A percentile compares a stretch with the other conserved stretches of the same genome.
phyloP scores from a whole-genome alignment of 331 rosid species.

The Prunus yedoensis region DNA sequence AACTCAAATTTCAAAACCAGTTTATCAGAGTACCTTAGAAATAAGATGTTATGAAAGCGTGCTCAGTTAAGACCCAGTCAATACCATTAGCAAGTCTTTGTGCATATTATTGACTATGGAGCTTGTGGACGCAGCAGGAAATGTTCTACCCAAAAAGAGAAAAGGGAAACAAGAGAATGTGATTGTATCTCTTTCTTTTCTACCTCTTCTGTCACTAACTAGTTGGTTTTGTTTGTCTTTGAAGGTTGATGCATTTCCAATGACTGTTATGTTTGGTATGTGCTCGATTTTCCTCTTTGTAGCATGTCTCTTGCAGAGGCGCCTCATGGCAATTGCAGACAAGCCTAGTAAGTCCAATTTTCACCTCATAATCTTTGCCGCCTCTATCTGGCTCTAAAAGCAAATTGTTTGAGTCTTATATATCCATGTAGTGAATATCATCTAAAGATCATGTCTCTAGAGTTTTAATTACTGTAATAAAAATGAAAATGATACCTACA shows the following conservation, averaged over 20 bases:
- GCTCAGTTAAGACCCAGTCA: too few relatives aligned
- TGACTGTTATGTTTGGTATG: conserved; percentile 96
- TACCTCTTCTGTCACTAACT: conserved; percentile 18
- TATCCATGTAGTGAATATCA: not conserved
- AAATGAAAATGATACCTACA: too few relatives aligned
- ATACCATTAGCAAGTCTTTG: too few relatives aligned
- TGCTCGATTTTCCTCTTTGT: conserved; percentile 89
- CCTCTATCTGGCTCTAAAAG: conserved; percentile 1
- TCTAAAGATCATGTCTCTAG: not conserved
- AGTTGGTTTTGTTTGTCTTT: conserved; percentile 23
- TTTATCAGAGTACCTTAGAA: not conserved
- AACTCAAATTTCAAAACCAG: too few relatives aligned
- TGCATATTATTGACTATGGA: too few relatives aligned
- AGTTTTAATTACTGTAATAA: too few relatives aligned
- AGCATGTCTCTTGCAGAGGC: conserved; percentile 85
- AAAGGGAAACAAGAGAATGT: too few relatives aligned
- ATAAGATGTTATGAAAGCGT: not conserved
- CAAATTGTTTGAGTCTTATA: not conserved
- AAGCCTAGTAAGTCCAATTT: conserved; percentile 73
- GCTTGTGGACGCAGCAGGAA: too few relatives aligned
- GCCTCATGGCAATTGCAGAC: conserved; percentile 73
- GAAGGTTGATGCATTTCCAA: conserved; percentile 97
- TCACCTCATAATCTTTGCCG: conserved; percentile 18
- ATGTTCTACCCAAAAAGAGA: too few relatives aligned
- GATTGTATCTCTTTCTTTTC: not conserved